Conservation (phyloP, 2,329 filamentous ascomycete species). For the Colletotrichum musae region DNA sequence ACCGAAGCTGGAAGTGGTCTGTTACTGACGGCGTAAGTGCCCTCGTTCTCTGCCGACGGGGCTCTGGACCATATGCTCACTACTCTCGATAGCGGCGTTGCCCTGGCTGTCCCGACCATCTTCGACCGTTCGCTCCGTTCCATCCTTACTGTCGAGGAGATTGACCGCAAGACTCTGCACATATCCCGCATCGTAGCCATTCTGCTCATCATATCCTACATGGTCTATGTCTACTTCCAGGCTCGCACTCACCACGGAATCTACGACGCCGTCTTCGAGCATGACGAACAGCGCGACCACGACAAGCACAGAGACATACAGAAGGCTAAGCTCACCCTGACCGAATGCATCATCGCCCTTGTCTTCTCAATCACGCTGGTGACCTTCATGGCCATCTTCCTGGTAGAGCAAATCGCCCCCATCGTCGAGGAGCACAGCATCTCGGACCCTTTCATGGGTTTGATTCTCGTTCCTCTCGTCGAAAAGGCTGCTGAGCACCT, state of each 20-base stretch:
- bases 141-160: conserved; percentile 46
- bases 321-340: conserved; percentile 81
- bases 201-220: conserved; percentile 78
- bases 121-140: conserved; percentile 63
- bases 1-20: conserved; percentile 85
- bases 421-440: conserved; percentile 63
- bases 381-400: conserved; percentile 79
- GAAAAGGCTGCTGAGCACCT: conserved; percentile 91
- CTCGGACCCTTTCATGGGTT: conserved; percentile 71
- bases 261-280: conserved; percentile 80
- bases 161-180: conserved; percentile 69
- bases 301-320: conserved; percentile 72
- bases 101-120: conserved; percentile 64
- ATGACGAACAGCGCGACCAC: conserved; percentile 77
- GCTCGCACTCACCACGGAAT: conserved; percentile 83
- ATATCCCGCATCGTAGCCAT: conserved; percentile 81
- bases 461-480: conserved; percentile 85
- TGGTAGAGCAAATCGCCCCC: conserved; percentile 80
- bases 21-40: conserved; percentile 81
- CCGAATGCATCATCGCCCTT: conserved; percentile 79
- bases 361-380: conserved; percentile 76
- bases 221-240: conserved; percentile 80
- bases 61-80: conserved; percentile 3
- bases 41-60: conserved; percentile 38
- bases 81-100: conserved; percentile 49